phyloP scores from a whole-genome alignment of 208 protist genomes.

The Leishmania gerbilli region DNA sequence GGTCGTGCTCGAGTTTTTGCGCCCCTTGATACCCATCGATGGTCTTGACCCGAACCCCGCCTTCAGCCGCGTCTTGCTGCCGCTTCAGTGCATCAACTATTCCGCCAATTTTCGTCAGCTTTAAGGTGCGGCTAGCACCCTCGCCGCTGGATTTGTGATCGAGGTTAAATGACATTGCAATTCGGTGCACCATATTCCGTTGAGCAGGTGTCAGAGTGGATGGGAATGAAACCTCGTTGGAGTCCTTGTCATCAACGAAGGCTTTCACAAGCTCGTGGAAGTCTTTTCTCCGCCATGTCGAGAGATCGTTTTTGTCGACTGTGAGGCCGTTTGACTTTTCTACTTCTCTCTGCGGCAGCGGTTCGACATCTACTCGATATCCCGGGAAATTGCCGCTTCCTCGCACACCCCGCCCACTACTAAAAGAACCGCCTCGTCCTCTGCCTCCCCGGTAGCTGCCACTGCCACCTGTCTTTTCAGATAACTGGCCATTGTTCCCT shows the following conservation, averaged over 20 bases:
- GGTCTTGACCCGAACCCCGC: conserved; percentile 53
- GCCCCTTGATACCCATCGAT: conserved; percentile 82
- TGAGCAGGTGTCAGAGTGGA: conserved; percentile 57
- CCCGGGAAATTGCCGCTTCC: background rate
- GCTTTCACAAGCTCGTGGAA: conserved; percentile 72
- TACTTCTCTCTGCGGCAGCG: background rate
- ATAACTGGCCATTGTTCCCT: background rate
- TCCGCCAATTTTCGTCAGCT: conserved; percentile 60
- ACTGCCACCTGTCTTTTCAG: background rate
- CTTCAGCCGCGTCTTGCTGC: conserved; percentile 38
- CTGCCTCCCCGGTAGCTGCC: background rate
- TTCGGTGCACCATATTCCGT: conserved; percentile 69
- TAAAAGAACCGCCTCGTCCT: background rate
- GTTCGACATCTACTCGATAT: background rate
- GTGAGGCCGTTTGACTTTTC: background rate
- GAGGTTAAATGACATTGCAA: conserved; percentile 67
- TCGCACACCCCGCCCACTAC: background rate
- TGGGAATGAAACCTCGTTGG: conserved; percentile 68
- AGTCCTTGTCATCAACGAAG: conserved; percentile 70
- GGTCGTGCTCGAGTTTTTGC: conserved; percentile 57
- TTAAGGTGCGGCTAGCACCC: conserved; percentile 47
- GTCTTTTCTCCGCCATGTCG: conserved; percentile 75
- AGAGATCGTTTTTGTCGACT: conserved; percentile 46
- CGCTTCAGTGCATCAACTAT: conserved; percentile 32
- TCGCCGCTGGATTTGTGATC: conserved; percentile 71